Conservation (phyloP, 1,284 basidiomycete species). For the Heterobasidion irregulare region DNA sequence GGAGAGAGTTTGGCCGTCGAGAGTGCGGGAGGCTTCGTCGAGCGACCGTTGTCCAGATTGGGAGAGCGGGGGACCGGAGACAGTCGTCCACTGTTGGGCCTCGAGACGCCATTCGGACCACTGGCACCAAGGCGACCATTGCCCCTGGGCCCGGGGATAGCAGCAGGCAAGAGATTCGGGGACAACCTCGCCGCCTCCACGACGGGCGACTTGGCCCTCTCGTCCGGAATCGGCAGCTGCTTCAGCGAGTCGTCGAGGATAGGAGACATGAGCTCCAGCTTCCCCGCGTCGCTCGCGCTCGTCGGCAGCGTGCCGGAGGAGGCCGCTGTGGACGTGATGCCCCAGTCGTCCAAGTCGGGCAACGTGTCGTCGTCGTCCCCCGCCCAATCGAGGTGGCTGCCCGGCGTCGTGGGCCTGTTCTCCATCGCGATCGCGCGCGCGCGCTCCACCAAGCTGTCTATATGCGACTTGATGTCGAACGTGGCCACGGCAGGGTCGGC, state of each 20-base stretch:
- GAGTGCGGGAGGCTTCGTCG: constrained; percentile 4
- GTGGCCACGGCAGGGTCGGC: constrained; percentile 18
- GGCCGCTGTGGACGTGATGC: constrained; percentile 36
- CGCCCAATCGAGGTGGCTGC: constrained; percentile 79
- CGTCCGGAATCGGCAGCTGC: constrained; percentile 43
- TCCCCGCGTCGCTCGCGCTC: constrained; percentile 15
- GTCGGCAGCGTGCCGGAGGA: constrained; percentile 7
- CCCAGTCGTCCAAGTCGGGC: constrained; percentile 79
- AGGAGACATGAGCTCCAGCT: constrained; percentile 50
- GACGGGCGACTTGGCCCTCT: constrained; percentile 13
- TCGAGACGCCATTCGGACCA: not conserved
- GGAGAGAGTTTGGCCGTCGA: constrained; percentile 4
- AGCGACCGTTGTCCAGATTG: not conserved
- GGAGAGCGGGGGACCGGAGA: not conserved
- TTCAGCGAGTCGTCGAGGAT: constrained; percentile 58
- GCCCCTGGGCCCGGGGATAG: not conserved
- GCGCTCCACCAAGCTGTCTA: constrained; percentile 65
- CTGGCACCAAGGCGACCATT: not conserved
- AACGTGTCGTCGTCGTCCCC: constrained; percentile 75
- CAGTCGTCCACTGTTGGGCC: not conserved
- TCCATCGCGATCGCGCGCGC: constrained; percentile 65
- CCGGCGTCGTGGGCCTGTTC: constrained; percentile 53
- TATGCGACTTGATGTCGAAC: constrained; percentile 47
- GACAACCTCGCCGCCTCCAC: constrained; percentile 15
- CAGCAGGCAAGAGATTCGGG: constrained; percentile 10